Conservation (phyloP, 306 rosid species). For the Casuarina glauca region DNA sequence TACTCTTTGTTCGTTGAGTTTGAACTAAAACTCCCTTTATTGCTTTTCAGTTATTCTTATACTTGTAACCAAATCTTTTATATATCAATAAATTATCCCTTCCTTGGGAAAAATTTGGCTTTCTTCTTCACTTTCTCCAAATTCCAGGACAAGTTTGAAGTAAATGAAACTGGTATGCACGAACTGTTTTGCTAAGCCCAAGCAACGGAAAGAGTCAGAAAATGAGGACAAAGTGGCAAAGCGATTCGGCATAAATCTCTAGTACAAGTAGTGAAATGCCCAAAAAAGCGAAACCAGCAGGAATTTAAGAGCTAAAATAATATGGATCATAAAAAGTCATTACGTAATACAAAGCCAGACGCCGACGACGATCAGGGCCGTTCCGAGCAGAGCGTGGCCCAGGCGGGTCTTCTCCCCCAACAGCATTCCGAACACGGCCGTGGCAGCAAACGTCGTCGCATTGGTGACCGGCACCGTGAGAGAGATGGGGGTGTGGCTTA, state of each 20-base stretch:
- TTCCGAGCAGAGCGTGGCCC: slow-evolving; percentile 65
- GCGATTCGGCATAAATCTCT: background rate
- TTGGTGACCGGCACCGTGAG: slow-evolving; percentile 90
- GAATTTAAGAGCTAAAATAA: background rate
- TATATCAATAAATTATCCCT: background rate
- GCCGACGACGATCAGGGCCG: slow-evolving; percentile 65
- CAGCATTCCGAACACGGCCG: slow-evolving; percentile 67
- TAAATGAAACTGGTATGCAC: background rate
- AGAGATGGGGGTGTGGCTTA: slow-evolving; percentile 77
- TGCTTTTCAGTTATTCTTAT: slow-evolving; percentile 1
- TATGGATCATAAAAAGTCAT: slow-evolving; percentile 14
- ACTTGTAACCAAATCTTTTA: no score
- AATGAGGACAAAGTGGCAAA: background rate
- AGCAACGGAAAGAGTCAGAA: background rate
- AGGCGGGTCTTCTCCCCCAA: slow-evolving; percentile 67
- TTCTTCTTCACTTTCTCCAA: background rate
- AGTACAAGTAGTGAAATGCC: background rate
- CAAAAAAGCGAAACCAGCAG: background rate
- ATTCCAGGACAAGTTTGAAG: background rate
- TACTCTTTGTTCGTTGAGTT: slow-evolving; percentile 11
- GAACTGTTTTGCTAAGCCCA: background rate
- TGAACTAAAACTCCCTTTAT: slow-evolving; percentile 12
- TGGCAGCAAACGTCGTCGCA: slow-evolving; percentile 90
- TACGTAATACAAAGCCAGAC: slow-evolving; percentile 65
- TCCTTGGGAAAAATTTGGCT: no score